Evolutionary conservation across 495 filamentous ascomycete genomes (phyloP).

Genomic region (Penicillium lividum): DNA sequence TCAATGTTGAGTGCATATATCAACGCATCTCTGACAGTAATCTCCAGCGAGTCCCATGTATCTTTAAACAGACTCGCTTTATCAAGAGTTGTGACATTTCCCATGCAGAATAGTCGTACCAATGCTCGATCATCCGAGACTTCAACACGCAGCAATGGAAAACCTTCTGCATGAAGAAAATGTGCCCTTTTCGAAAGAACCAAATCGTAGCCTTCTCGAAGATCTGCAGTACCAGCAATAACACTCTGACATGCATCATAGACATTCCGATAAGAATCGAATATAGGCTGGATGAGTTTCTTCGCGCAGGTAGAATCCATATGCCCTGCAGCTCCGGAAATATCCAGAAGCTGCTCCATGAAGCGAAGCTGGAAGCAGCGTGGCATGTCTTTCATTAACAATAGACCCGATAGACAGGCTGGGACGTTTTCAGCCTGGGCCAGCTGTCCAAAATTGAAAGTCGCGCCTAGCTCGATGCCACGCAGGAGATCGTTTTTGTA

Average conservation of each 20-base stretch:
- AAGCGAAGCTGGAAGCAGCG: conserved; percentile 38
- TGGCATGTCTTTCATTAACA: conserved; percentile 21
- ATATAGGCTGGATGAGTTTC: conserved; percentile 35
- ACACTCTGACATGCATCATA: conserved; percentile 32
- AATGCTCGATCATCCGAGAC: conserved; percentile 30
- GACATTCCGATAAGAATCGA: conserved; percentile 31
- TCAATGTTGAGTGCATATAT: conserved; percentile 33
- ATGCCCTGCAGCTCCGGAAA: conserved; percentile 40
- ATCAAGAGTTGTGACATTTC: conserved; percentile 26
- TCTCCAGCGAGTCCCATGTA: conserved; percentile 27
- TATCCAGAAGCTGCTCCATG: conserved; percentile 39
- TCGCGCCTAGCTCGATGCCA: conserved; percentile 46
- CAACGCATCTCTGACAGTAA: conserved; percentile 18
- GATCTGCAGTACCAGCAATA: conserved; percentile 16
- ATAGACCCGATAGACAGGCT: conserved; percentile 26
- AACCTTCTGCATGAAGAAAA: conserved; percentile 21
- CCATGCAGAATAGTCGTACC: conserved; percentile 37
- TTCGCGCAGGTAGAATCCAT: conserved; percentile 38
- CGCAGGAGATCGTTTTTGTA: conserved; percentile 35
- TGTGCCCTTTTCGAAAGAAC: conserved; percentile 29
- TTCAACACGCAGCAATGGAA: conserved; percentile 27
- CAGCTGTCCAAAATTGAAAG: conserved; percentile 45
- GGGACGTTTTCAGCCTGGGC: conserved; percentile 43
- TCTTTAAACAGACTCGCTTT: conserved; percentile 33
- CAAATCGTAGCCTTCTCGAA: conserved; percentile 36